Conservation (phyloP, 306 rosid species). For the Prunus persica region Prunus_persica_NCBIv2 NC_034011.1:14012501-14013000, state of each 20-base stretch:
- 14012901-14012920: constrained; percentile 8
- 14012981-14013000: constrained; percentile 31
- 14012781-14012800: constrained; percentile 24
- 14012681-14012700: too few relatives aligned
- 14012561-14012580: too few relatives aligned
- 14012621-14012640: too few relatives aligned
- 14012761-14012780: constrained; percentile 1
- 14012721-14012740: background rate
- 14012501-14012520: background rate
- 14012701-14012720: too few relatives aligned
- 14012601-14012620: too few relatives aligned
- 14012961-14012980: constrained; percentile 50
- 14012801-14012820: constrained; percentile 1
- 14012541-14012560: too few relatives aligned
- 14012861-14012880: constrained; percentile 56
- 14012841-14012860: constrained; percentile 50
- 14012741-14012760: background rate
- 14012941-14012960: constrained; percentile 38
- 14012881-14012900: constrained; percentile 40
- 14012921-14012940: constrained; percentile 27
- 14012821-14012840: constrained; percentile 15
- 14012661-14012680: too few relatives aligned
- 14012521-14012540: background rate
- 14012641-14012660: too few relatives aligned
- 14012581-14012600: too few relatives aligned